Conservation (phyloP, 352 stramenopile species). For the Blastocystis hominis region DNA sequence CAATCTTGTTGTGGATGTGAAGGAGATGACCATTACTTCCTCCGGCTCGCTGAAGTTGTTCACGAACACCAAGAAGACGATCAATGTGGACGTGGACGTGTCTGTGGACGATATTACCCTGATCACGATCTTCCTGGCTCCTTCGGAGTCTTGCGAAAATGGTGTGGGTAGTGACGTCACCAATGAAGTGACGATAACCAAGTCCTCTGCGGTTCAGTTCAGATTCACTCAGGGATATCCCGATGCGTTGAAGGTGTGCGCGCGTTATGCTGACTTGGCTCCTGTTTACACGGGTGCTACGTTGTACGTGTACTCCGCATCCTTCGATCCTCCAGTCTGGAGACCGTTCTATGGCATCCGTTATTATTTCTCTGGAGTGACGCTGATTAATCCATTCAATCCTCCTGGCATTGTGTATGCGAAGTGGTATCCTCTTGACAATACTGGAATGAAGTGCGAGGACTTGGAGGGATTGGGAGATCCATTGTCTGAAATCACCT, state of each 20-base stretch:
- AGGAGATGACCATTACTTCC: neutral
- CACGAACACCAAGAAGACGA: neutral
- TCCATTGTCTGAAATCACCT: neutral
- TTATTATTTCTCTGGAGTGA: neutral
- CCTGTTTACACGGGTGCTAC: neutral
- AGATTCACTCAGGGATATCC: neutral
- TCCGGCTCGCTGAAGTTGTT: neutral
- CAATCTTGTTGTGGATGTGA: neutral
- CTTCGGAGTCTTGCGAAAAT: neutral
- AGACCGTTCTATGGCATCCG: slow-evolving; percentile 42
- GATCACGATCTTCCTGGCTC: slow-evolving; percentile 5
- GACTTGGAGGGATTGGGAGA: neutral
- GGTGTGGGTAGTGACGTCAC: neutral
- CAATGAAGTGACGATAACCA: neutral
- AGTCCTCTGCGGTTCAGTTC: neutral
- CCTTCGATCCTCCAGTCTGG: slow-evolving; percentile 29
- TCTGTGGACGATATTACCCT: neutral
- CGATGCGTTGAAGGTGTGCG: neutral
- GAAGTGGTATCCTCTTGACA: neutral
- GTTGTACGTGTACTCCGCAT: slow-evolving; percentile 32
- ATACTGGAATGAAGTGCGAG: neutral
- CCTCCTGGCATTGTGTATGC: neutral
- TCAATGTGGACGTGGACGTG: neutral
- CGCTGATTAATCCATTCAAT: neutral
- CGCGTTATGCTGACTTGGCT: neutral